Evolutionary conservation across 2,329 filamentous ascomycete genomes (phyloP).

Genomic region (Fusarium succisae): DNA sequence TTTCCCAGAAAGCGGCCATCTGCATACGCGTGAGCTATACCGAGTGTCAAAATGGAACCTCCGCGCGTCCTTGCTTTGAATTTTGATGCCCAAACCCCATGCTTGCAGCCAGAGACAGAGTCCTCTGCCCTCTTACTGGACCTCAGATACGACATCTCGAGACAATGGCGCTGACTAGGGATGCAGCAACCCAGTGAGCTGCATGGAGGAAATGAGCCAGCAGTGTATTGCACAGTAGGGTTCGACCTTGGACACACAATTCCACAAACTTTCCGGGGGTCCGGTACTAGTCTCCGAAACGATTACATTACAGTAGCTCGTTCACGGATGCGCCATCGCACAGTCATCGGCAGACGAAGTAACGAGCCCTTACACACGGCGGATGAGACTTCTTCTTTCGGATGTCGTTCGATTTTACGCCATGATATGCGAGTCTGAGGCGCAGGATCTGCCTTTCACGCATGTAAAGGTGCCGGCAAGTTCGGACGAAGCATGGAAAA

Average conservation of each 20-base stretch:
- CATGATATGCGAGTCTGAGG: conserved; percentile 22
- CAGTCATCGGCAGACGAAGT: conserved; percentile 2
- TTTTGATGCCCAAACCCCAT: not conserved
- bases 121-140: not conserved
- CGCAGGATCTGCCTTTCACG: conserved; percentile 6
- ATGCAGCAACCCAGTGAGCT: conserved; percentile 10
- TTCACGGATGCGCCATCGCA: conserved; percentile 1
- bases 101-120: not conserved
- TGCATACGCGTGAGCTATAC: conserved; percentile 10
- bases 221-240: conserved; percentile 7
- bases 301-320: not conserved
- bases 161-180: conserved; percentile 25
- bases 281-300: conserved; percentile 1
- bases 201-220: not conserved
- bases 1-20: conserved; percentile 13
- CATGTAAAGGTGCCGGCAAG: conserved; percentile 8
- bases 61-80: conserved; percentile 1
- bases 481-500: conserved; percentile 10
- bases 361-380: conserved; percentile 17
- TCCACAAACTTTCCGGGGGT: conserved; percentile 5
- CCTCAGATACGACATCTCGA: not conserved
- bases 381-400: not conserved
- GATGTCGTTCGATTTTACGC: conserved; percentile 4
- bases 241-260: conserved; percentile 8
- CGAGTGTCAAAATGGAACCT: conserved; percentile 5